phyloP scores from a whole-genome alignment of 2,329 filamentous ascomycete species.

The Aspergillus piperis region DNA sequence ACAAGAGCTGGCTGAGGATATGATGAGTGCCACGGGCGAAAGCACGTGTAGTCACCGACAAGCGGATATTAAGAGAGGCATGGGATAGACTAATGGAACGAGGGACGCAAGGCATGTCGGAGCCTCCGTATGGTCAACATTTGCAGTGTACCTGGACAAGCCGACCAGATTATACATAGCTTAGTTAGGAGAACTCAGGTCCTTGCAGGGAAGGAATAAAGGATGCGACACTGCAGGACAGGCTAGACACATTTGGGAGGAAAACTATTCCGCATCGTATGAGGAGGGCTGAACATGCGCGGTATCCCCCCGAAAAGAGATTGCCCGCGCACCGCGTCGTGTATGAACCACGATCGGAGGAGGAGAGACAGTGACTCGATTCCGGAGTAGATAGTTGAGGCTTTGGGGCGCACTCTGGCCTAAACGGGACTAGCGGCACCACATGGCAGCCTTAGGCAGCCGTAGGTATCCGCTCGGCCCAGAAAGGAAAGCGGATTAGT shows the following conservation, averaged over 20 bases:
- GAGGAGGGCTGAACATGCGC: not conserved
- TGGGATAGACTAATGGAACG: not conserved
- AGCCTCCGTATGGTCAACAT: not conserved
- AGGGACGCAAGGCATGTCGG: not conserved
- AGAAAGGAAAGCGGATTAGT: slow-evolving; percentile 6
- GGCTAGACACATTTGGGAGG: not conserved
- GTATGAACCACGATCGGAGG: not conserved
- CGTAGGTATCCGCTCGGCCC: not conserved
- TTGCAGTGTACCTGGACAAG: not conserved
- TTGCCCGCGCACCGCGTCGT: not conserved
- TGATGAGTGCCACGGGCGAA: not conserved
- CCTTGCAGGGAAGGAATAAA: slow-evolving; percentile 6
- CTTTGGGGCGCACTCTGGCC: not conserved
- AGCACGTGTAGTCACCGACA: not conserved
- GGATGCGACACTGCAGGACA: not conserved
- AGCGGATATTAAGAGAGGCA: not conserved
- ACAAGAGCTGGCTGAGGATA: not conserved
- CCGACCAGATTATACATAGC: not conserved
- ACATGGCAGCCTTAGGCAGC: not conserved
- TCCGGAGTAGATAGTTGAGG: not conserved
- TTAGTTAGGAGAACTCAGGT: not conserved
- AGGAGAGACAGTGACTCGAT: not conserved
- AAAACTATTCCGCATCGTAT: not conserved
- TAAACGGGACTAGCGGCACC: not conserved
- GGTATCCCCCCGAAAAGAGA: not conserved